phyloP scores from a whole-genome alignment of 78 protist genomes.

The Pigoraptor vietnamica region DNA sequence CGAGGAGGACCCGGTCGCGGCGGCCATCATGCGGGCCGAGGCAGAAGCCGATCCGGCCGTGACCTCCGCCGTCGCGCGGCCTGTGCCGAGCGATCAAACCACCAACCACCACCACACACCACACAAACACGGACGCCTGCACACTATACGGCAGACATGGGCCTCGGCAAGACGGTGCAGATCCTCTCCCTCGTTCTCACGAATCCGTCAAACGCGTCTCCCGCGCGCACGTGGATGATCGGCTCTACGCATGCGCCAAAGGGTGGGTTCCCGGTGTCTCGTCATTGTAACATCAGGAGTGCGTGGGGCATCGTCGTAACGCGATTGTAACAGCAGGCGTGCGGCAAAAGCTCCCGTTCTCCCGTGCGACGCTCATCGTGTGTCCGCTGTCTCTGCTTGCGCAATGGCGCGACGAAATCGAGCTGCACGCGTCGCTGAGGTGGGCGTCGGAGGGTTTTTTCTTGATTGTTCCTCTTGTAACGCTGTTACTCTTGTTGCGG shows the following conservation, averaged over 20 bases:
- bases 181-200: conserved; percentile 19
- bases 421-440: neutral
- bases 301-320: neutral
- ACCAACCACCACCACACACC: too few species aligned
- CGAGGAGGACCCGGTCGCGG: too few species aligned
- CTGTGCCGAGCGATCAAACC: too few species aligned
- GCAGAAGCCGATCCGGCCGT: too few species aligned
- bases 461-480: too few species aligned
- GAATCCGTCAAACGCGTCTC: conserved; percentile 10
- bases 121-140: too few species aligned
- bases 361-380: conserved; percentile 21
- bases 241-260: neutral
- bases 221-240: neutral
- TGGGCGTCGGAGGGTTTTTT: too few species aligned
- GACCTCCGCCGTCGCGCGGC: too few species aligned
- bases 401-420: conserved; percentile 21
- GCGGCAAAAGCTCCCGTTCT: neutral
- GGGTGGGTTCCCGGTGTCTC: neutral
- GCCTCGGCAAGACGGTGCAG: conserved; percentile 61
- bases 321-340: neutral
- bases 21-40: too few species aligned
- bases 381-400: conserved; percentile 31
- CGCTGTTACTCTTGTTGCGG: too few species aligned
- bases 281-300: neutral
- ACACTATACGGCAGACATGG: conserved; percentile 48